phyloP scores from a whole-genome alignment of 306 rosid species.

The Lotus japonicus region DNA sequence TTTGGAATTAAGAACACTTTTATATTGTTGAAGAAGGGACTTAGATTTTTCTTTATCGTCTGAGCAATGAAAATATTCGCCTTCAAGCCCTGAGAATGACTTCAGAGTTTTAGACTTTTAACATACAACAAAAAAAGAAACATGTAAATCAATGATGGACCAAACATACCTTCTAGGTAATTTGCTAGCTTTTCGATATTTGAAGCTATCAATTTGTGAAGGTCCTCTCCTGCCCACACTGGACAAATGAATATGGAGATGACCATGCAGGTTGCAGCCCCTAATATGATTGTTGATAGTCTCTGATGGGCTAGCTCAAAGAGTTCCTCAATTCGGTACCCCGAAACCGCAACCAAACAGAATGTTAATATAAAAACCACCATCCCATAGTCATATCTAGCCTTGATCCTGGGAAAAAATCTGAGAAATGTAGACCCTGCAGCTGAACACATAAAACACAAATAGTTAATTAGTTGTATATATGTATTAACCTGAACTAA shows the following conservation, averaged over 20 bases:
- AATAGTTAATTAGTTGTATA: not conserved
- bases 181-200: slow-evolving; percentile 69
- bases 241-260: slow-evolving; percentile 60
- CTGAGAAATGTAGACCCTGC: slow-evolving; percentile 61
- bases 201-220: slow-evolving; percentile 65
- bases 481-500: too few relatives aligned
- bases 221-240: slow-evolving; percentile 91
- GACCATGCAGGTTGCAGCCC: slow-evolving; percentile 61
- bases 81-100: slow-evolving; percentile 53
- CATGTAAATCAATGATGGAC: not conserved
- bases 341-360: slow-evolving; percentile 73
- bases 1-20: slow-evolving; percentile 67
- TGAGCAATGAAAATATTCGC: slow-evolving; percentile 40
- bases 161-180: slow-evolving; percentile 52
- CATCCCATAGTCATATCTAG: slow-evolving; percentile 82
- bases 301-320: slow-evolving; percentile 60
- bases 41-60: slow-evolving; percentile 36
- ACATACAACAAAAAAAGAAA: not conserved
- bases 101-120: not conserved
- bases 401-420: slow-evolving; percentile 68
- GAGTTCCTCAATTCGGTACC: slow-evolving; percentile 45
- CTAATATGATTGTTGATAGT: slow-evolving; percentile 53
- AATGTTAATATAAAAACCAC: slow-evolving; percentile 81
- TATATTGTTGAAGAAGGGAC: slow-evolving; percentile 49
- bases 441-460: slow-evolving; percentile 43